A percentile compares a stretch with the other conserved stretches of the same genome.
phyloP scores from a whole-genome alignment of 192 early-diverging fungal genomes.

The Spizellomyces sp. region DNA sequence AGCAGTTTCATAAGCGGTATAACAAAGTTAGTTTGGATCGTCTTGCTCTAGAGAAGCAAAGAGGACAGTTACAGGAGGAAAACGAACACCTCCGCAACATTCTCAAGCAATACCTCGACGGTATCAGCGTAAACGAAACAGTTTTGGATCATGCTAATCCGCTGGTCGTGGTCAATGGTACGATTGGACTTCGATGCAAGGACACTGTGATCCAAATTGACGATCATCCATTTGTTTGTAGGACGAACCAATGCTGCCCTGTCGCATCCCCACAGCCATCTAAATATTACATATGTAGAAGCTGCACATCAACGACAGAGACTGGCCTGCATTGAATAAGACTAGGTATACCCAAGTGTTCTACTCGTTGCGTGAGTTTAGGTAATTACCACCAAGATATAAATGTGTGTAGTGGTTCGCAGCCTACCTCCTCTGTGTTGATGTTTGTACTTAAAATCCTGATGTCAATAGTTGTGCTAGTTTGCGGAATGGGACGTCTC shows the following conservation, averaged over 20 bases:
- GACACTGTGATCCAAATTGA: not conserved
- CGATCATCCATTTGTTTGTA: not conserved
- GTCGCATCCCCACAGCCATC: conserved; percentile 36
- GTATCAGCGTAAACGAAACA: conserved; percentile 55
- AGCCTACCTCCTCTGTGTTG: too few relatives aligned
- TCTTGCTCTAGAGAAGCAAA: conserved; percentile 50
- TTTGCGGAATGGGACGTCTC: too few relatives aligned
- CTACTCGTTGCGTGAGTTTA: too few relatives aligned
- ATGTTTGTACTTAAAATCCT: too few relatives aligned
- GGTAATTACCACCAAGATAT: too few relatives aligned
- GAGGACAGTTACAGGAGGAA: conserved; percentile 49
- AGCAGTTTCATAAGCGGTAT: conserved; percentile 63
- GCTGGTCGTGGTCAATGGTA: conserved; percentile 61
- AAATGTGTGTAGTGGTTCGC: too few relatives aligned
- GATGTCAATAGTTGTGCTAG: too few relatives aligned
- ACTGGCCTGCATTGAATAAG: not conserved
- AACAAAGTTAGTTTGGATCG: conserved; percentile 59
- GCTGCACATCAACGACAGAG: conserved; percentile 35
- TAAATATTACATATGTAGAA: conserved; percentile 55
- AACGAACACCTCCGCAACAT: conserved; percentile 53
- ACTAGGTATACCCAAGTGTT: too few relatives aligned
- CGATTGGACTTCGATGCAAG: conserved; percentile 3
- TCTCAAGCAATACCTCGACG: conserved; percentile 64
- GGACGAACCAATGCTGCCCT: conserved; percentile 53
- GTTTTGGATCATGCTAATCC: conserved; percentile 57